Percentiles rank a stretch among this genome's conserved stretches.
Conservation (phyloP, 2,329 filamentous ascomycete genomes). For the Hypoxylon sp. region DNA sequence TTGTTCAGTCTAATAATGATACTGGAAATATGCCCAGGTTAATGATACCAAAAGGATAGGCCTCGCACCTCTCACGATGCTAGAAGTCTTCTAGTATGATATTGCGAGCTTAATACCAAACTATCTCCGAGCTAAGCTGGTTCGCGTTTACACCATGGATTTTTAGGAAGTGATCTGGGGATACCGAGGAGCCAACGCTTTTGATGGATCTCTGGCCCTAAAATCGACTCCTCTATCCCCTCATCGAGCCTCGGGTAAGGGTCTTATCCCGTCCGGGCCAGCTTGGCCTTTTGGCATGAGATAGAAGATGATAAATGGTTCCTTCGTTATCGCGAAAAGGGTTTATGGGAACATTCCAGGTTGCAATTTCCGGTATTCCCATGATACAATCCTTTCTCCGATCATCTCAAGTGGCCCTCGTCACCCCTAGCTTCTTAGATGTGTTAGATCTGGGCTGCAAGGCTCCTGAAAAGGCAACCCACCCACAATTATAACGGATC, state of each 20-base stretch:
- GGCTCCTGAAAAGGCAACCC: slow-evolving; percentile 19
- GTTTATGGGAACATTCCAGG: slow-evolving; percentile 2
- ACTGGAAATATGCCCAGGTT: too few species aligned
- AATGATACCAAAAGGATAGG: too few species aligned
- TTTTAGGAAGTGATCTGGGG: background rate
- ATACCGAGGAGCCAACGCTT: background rate
- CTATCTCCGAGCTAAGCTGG: background rate
- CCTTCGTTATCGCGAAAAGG: background rate
- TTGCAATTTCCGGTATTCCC: slow-evolving; percentile 21
- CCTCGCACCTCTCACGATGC: too few species aligned
- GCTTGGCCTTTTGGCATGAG: too few species aligned
- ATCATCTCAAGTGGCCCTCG: slow-evolving; percentile 9
- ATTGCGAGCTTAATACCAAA: background rate
- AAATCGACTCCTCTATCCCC: background rate
- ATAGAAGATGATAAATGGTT: too few species aligned
- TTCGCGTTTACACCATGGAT: background rate
- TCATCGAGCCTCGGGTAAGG: too few species aligned
- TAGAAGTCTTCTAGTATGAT: background rate
- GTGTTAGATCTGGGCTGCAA: slow-evolving; percentile 27
- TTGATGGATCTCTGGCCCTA: background rate
- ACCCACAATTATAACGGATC: slow-evolving; percentile 21
- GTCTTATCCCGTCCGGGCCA: too few species aligned
- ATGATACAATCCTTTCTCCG: slow-evolving; percentile 12
- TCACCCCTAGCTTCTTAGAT: slow-evolving; percentile 15
- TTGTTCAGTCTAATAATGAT: too few species aligned